A percentile compares a stretch with the other conserved stretches of the same genome.
Conservation (phyloP, 148 eudicot species). For the Chenopodium quinoa region DNA sequence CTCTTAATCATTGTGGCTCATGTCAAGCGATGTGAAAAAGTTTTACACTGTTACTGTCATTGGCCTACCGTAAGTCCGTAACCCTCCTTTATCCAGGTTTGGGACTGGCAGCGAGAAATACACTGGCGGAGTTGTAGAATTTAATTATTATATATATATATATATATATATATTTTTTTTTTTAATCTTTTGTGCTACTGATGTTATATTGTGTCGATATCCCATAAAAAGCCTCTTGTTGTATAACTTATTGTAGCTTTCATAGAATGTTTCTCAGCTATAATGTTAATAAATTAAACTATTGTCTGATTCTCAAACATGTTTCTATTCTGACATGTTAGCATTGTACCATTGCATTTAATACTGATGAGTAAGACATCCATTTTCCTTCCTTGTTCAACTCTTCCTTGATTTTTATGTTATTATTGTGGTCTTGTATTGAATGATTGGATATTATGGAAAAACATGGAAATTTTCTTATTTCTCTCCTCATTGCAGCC, state of each 20-base stretch:
- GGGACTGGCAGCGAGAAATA: no score
- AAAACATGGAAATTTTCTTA: background rate
- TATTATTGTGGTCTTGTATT: background rate
- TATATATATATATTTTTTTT: no score
- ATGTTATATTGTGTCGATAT: background rate
- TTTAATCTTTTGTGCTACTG: background rate
- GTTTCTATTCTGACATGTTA: background rate
- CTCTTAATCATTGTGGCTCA: no score
- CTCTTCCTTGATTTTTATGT: background rate
- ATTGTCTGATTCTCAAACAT: background rate
- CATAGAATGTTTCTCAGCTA: background rate
- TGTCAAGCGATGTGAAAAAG: no score
- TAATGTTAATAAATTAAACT: background rate
- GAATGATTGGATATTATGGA: background rate
- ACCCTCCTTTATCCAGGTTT: no score
- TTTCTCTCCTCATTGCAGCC: constrained; percentile 19
- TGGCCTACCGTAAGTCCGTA: no score
- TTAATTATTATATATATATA: no score
- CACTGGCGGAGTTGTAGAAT: no score
- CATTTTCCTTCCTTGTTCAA: background rate
- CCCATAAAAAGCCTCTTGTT: background rate
- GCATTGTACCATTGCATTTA: background rate
- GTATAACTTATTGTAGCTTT: background rate
- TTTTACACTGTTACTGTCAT: no score
- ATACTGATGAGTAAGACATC: no score